Evolutionary conservation across 2,329 filamentous ascomycete genomes (phyloP), one percentile per base, ranked within the genome.

Genomic region (Aspergillus sp.): DNA sequence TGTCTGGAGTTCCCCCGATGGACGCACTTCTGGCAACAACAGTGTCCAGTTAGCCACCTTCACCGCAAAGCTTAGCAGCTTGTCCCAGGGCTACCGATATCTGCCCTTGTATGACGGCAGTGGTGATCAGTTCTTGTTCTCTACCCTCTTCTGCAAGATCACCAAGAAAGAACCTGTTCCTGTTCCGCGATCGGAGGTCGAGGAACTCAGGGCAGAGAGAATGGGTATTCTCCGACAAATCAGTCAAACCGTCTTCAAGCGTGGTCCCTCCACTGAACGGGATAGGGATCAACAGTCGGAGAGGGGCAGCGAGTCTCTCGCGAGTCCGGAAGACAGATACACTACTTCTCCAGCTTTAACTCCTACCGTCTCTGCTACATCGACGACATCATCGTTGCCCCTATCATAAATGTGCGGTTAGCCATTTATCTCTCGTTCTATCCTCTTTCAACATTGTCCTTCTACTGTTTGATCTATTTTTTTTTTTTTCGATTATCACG

Each of bases 121-220:
- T 53, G 93, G 90, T 51, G 90, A 96, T 59, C 88, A 90, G 59
- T 97, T 94, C 65, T 78, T 96, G 39, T 96, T 96, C 70, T 95
- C 93, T 2, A 94, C 90, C 9, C 76, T 98, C 13, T 95, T 97
- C 68, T 95, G 90, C 73, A 85, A 84, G 61, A 87, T 97, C 70
- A 83, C 83, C 57, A 86, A 82, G 55, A 74, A 80, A 51, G 73
- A 77, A 5, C 68, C 73, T 19, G 58, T 76, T 22, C 65, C 74
- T 30, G 68, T 75, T 22, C 64, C 65, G 37, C 64, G 61, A 35
- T 49, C 68, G 12, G 62, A 67, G 46, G 45, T 67, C 30, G 68
- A 72, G 23, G 68, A 70, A 41, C 61, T 69, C 9, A 65, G 65
- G 23, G 65, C 64, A 3, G 69, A 72, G 48, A 67, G 69, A 33